Evolutionary conservation across 306 rosid genomes (phyloP).

Genomic region (Sicyos baderoa): DNA sequence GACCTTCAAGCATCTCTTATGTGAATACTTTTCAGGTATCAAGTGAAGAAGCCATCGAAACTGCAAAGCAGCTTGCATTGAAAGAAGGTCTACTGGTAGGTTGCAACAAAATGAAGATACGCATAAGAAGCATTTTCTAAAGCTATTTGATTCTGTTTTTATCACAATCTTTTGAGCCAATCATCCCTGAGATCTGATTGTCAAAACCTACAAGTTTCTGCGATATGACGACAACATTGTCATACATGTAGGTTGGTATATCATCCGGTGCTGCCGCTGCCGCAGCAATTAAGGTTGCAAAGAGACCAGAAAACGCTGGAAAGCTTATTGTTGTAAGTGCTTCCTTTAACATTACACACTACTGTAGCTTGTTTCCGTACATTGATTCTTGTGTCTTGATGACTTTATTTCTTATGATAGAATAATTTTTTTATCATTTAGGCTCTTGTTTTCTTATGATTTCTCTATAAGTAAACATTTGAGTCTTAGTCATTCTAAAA

Average conservation of each 20-base stretch:
- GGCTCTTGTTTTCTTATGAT: too few relatives aligned
- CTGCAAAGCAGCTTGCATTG: constrained; percentile 73
- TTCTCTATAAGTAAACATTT: too few relatives aligned
- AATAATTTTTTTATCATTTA: neutral
- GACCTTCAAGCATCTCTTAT: neutral
- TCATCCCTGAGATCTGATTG: neutral
- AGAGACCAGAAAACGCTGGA: constrained; percentile 75
- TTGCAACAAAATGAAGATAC: constrained; percentile 9
- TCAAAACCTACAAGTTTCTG: neutral
- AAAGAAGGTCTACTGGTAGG: constrained; percentile 61
- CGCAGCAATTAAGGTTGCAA: constrained; percentile 69
- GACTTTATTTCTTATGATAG: too few relatives aligned
- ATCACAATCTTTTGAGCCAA: neutral
- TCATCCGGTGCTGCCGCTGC: constrained; percentile 98
- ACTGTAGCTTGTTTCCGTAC: neutral
- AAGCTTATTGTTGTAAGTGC: constrained; percentile 81
- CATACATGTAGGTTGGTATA: constrained; percentile 63
- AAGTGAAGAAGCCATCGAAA: constrained; percentile 82
- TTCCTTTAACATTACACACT: too few relatives aligned
- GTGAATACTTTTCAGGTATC: constrained; percentile 40
- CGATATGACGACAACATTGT: neutral
- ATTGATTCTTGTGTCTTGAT: neutral
- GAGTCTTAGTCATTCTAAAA: too few relatives aligned
- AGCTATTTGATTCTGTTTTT: neutral
- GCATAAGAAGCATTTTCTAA: neutral